Base-by-base conservation (phyloP, 2,329 filamentous ascomycete genomes). In the Coniochaeta pulveracea region DNA sequence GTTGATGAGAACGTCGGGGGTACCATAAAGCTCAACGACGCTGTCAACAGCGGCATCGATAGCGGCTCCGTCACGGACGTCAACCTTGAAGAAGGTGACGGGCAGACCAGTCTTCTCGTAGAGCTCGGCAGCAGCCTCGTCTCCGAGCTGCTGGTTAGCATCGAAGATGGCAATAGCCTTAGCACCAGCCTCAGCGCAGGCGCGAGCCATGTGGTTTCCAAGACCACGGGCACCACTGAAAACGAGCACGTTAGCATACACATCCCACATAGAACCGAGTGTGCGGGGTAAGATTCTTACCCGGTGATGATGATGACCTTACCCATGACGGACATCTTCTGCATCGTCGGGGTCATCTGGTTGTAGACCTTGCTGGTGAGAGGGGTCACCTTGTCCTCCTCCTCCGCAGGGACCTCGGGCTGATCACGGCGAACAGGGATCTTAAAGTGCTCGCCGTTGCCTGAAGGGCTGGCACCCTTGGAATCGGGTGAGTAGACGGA, bases 201-300 rank as follows among this genome's bases (percentile, higher is more conserved):
- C 82, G 40, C 79, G 74, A 30, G 81, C 80, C 77, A 86, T 86
- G 61, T 80, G 69, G 66, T 82, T 83, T 32, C 82, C 82, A 5
- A 88, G 66, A 50, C 82, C 81, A 47, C 81, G 78, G 40, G 80
- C 82, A 54, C 78, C 82, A 50, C 80, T 80, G 39, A 38, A 29
- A 19, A 12, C 19, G 19, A 12, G 16, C 19, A 15, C 36, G 44
- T 62, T 41, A 61, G 47, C 34, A 26, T n/a, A n/a, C n/a, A n/a
- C n/a, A n/a, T n/a, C n/a, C n/a, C n/a, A n/a, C n/a, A n/a, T n/a
- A n/a, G 12, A 17, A 18, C 3, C 19, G 18, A 19, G 17, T 4
- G 19, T 22, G 14, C 22, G 12, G 16, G 4, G 4, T 17, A 21
- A 41, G 14, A 33, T 23, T 50, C 69, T 53, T 66, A 78, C 73